Conservation (phyloP, 2,329 filamentous ascomycete species). For the Talaromyces sp. region DNA sequence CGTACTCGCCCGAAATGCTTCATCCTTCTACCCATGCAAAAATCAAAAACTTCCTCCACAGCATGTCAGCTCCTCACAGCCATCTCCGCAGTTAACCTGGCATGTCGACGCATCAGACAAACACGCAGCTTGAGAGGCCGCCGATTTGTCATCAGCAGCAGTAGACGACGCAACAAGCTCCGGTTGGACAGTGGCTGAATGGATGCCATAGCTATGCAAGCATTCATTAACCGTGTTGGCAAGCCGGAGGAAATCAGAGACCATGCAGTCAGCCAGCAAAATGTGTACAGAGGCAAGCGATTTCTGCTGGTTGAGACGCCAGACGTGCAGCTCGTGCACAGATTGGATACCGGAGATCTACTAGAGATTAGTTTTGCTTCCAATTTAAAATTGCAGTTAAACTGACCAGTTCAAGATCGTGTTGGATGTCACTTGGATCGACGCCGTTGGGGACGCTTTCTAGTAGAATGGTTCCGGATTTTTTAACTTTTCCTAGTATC, state of each 20-base stretch:
- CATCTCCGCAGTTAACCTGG: conserved; percentile 47
- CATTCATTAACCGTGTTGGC: conserved; percentile 61
- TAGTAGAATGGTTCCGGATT: conserved; percentile 57
- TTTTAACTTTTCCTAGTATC: conserved; percentile 16
- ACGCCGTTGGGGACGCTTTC: conserved; percentile 60
- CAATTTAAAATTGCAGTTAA: not conserved
- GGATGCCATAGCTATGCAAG: conserved; percentile 67
- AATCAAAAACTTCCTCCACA: conserved; percentile 30
- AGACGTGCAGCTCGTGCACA: conserved; percentile 68
- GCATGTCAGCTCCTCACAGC: conserved; percentile 50
- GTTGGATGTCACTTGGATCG: conserved; percentile 56
- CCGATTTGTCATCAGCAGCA: conserved; percentile 16
- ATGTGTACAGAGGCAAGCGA: conserved; percentile 65
- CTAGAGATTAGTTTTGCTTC: conserved; percentile 3
- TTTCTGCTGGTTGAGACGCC: conserved; percentile 66
- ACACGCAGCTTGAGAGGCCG: conserved; percentile 10
- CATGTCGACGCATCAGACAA: conserved; percentile 33
- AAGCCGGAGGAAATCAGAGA: conserved; percentile 54
- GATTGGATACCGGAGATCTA: conserved; percentile 53
- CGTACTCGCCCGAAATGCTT: not conserved
- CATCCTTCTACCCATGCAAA: not conserved
- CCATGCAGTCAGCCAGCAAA: conserved; percentile 46
- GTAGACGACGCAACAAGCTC: conserved; percentile 38
- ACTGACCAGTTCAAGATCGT: conserved; percentile 60
- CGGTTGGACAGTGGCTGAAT: conserved; percentile 65